These are phyloP conservation scores for Geosmithia putterillii DNA, from an alignment of 2,329 filamentous ascomycete species.

Conservation along the genomic window DNA sequence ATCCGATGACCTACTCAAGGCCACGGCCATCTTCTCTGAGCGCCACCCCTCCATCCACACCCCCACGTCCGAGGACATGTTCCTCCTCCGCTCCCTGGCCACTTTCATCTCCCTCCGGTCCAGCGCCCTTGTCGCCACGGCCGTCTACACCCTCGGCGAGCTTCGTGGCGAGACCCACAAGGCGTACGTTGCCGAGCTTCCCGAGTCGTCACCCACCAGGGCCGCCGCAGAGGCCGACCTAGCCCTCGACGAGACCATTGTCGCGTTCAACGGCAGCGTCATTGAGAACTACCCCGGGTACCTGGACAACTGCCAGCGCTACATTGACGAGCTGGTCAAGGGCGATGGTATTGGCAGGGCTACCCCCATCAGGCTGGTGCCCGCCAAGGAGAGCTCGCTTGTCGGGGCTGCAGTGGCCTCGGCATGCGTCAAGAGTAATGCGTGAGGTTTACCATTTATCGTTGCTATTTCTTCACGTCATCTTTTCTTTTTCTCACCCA, in stretches of 20 bases:
- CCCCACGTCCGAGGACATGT: slow-evolving; percentile 33
- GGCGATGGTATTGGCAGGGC: slow-evolving; percentile 18
- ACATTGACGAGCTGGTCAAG: slow-evolving; percentile 46
- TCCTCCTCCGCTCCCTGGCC: slow-evolving; percentile 38
- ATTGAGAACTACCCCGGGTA: slow-evolving; percentile 69
- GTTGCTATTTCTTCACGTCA: neutral
- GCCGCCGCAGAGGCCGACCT: slow-evolving; percentile 38
- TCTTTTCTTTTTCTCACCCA: slow-evolving; percentile 1
- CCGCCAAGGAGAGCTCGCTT: slow-evolving; percentile 62
- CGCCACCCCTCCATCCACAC: slow-evolving; percentile 32
- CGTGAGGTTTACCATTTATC: neutral
- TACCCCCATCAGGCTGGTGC: slow-evolving; percentile 45
- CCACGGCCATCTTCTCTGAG: slow-evolving; percentile 33
- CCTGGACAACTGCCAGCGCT: slow-evolving; percentile 45
- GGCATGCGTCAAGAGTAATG: slow-evolving; percentile 24
- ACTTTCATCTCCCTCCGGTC: slow-evolving; percentile 44
- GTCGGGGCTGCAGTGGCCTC: slow-evolving; percentile 64
- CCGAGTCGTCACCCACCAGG: slow-evolving; percentile 19
- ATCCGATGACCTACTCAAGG: slow-evolving; percentile 19
- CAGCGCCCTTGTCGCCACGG: slow-evolving; percentile 45
- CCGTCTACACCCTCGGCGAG: slow-evolving; percentile 47
- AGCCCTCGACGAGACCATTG: slow-evolving; percentile 34
- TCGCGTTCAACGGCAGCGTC: slow-evolving; percentile 72
- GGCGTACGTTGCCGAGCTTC: slow-evolving; percentile 17
- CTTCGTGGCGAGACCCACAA: slow-evolving; percentile 35